Conservation (phyloP, 2,329 filamentous ascomycete genomes). For the Xylariaceae sp. region DNA sequence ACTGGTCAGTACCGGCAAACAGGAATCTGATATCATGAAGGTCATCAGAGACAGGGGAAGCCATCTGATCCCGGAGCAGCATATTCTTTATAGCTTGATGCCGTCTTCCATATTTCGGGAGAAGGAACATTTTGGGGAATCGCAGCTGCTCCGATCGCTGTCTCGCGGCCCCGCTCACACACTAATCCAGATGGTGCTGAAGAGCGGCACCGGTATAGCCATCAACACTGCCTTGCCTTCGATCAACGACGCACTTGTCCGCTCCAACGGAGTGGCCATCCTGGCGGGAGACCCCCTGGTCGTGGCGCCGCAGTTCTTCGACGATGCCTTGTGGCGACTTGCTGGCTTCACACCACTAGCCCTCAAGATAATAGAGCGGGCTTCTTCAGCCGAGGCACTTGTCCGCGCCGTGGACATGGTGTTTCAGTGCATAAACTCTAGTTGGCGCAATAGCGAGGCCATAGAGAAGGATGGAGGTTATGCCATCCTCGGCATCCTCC, state of each 20-base stretch:
- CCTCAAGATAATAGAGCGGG: constrained; percentile 76
- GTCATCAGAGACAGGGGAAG: constrained; percentile 85
- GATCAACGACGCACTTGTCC: constrained; percentile 81
- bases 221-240: constrained; percentile 85
- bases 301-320: constrained; percentile 73
- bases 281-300: constrained; percentile 80
- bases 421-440: constrained; percentile 79
- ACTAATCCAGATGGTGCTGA: constrained; percentile 63
- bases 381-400: constrained; percentile 63
- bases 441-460: constrained; percentile 96
- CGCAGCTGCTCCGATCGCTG: constrained; percentile 68
- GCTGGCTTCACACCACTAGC: constrained; percentile 86
- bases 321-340: constrained; percentile 87
- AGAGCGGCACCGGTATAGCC: constrained; percentile 70
- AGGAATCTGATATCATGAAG: constrained; percentile 83
- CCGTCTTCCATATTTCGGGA: constrained; percentile 76
- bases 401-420: constrained; percentile 75
- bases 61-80: constrained; percentile 71
- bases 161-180: constrained; percentile 65
- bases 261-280: constrained; percentile 73
- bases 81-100: constrained; percentile 76
- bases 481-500: constrained; percentile 73
- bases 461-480: constrained; percentile 97
- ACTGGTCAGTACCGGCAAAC: constrained; percentile 79
- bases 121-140: constrained; percentile 73